Conservation (phyloP, 2,329 filamentous ascomycete genomes). For the Fusarium pseudonygamai region DNA sequence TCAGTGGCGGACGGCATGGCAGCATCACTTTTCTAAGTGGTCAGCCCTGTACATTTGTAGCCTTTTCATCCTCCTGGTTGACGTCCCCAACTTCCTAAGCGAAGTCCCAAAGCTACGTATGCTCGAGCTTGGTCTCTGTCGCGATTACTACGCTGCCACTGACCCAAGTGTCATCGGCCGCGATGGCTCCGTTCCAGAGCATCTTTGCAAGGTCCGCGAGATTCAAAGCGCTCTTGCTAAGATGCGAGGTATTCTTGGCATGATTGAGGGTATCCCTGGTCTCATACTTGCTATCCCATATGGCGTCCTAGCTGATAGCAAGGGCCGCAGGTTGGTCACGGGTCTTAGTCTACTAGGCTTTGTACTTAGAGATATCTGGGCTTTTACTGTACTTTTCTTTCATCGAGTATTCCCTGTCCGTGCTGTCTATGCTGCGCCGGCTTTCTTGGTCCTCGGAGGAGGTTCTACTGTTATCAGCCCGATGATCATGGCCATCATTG, state of each 20-base stretch:
- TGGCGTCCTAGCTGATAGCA: not conserved
- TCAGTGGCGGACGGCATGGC: not conserved
- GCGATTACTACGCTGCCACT: not conserved
- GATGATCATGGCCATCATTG: slow-evolving; percentile 3
- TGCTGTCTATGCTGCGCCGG: not conserved
- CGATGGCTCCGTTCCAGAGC: not conserved
- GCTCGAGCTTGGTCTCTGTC: not conserved
- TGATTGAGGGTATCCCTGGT: not conserved
- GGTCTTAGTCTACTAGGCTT: not conserved
- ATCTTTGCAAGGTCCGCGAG: not conserved
- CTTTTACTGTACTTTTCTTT: not conserved
- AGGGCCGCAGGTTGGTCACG: not conserved
- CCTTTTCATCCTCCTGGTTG: not conserved
- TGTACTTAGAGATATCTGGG: not conserved
- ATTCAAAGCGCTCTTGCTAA: not conserved
- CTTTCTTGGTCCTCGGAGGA: not conserved
- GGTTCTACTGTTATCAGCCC: not conserved
- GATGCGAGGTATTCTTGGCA: not conserved
- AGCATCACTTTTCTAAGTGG: not conserved
- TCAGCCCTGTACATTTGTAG: not conserved
- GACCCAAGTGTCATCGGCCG: not conserved
- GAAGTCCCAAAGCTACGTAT: not conserved
- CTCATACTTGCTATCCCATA: not conserved
- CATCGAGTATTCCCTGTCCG: not conserved
- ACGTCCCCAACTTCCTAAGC: not conserved